Evolutionary conservation across 2,329 filamentous ascomycete genomes (phyloP), one percentile per base, ranked within the genome.

Genomic region (Colletotrichum agaves): DNA sequence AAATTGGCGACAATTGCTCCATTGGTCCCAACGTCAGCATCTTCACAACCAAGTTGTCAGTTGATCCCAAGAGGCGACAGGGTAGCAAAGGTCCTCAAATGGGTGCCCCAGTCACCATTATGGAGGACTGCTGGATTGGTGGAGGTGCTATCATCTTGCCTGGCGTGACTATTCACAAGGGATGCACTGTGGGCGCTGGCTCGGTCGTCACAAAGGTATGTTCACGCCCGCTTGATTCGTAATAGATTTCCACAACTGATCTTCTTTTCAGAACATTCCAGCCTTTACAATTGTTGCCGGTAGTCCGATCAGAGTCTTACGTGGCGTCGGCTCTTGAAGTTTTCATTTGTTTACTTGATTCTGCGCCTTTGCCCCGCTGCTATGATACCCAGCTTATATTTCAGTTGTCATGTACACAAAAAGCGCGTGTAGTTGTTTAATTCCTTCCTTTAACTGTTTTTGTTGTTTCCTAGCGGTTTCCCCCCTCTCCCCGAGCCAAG

Each of bases 21-120:
- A 90, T 94, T 71, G 93, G 93, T 2, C 92, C 93, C 0, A 93
- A 94, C 72, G 95, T 98, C 64, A 95, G 89, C 71, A 92, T 98
- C 72, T 92, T 93, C 75, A 94, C 92, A 15, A 88, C 90, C 37
- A 91, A 89, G 46, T 84, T 91, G 55, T 89, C 90, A 46, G 89
- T 90, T 13, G 93, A 97, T 75, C 88, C 91, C 31, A 89, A 91
- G 76, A 85, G 87, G 70, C 86, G 93, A 21, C 88, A 91, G 73
- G 94, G 93, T 6, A 91, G 89, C 52, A 88, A 90, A 71, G 93
- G 91, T 37, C 87, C 88, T 6, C 90, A 92, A 74, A 79, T 90
- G 65, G 94, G 92, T 13, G 88, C 88, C 35, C 83, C 86, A 17
- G 91, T 98, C 62, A 85, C 84, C 37, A 95, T 98, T 70, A 93